Evolutionary conservation across 1,284 basidiomycete species (phyloP).

Genomic region (Moesziomyces parantarcticus): DNA sequence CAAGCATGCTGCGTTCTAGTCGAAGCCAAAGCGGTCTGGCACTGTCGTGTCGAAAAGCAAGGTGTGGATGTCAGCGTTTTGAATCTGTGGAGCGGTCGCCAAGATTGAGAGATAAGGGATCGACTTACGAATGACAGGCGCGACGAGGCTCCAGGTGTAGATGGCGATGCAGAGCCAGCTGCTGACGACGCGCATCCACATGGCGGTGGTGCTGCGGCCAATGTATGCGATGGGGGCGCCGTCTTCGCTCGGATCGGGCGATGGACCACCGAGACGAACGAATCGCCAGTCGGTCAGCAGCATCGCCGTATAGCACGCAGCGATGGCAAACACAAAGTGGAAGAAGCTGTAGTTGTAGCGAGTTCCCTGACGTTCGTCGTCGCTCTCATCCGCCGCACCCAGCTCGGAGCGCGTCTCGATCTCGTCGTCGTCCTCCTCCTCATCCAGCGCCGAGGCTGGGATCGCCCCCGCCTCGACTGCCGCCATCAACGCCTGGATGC

Average conservation of each 20-base stretch:
- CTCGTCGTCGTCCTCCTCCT: slow-evolving; percentile 79
- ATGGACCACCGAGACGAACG: slow-evolving; percentile 53
- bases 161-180: slow-evolving; percentile 72
- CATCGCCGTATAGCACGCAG: slow-evolving; percentile 97
- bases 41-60: slow-evolving; percentile 23
- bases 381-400: slow-evolving; percentile 77
- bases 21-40: slow-evolving; percentile 59
- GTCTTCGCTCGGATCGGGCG: slow-evolving; percentile 69
- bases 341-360: slow-evolving; percentile 99
- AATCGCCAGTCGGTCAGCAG: slow-evolving; percentile 91
- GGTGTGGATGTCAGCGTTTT: slow-evolving; percentile 12
- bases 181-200: slow-evolving; percentile 99
- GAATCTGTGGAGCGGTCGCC: too few relatives aligned
- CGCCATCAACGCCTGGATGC: slow-evolving; percentile 93
- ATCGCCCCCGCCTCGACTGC: slow-evolving; percentile 96
- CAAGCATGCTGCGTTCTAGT: slow-evolving; percentile 4
- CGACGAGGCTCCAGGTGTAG: slow-evolving; percentile 71
- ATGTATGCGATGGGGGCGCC: slow-evolving; percentile 85
- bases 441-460: slow-evolving; percentile 89
- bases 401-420: slow-evolving; percentile 73
- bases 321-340: slow-evolving; percentile 96
- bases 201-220: slow-evolving; percentile 91
- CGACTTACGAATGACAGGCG: slow-evolving; percentile 87
- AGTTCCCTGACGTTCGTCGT: slow-evolving; percentile 96
- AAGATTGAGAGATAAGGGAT: too few relatives aligned